Conservation (phyloP, 2,329 filamentous ascomycete genomes). For the Zymoseptoria tritici region DNA sequence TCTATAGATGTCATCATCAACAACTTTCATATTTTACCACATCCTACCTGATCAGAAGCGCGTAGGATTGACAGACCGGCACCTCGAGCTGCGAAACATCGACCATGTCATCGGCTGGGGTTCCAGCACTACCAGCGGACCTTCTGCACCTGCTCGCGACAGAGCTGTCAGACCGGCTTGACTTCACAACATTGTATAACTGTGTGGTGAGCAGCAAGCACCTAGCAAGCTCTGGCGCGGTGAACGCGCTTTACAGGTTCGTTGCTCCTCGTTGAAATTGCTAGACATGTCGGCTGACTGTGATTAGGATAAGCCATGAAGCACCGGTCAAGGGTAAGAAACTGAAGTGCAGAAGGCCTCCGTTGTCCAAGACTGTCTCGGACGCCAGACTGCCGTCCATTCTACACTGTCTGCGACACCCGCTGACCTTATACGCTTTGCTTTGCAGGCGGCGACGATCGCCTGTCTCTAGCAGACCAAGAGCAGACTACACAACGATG, state of each 20-base stretch:
- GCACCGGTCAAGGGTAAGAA: constrained; percentile 31
- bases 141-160: constrained; percentile 55
- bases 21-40: background rate
- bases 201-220: constrained; percentile 50
- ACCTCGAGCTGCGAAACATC: background rate
- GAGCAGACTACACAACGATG: constrained; percentile 48
- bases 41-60: background rate
- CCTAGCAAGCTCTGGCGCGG: constrained; percentile 49
- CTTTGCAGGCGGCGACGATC: constrained; percentile 32
- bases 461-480: constrained; percentile 36
- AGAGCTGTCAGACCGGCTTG: constrained; percentile 48
- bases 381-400: too few species aligned
- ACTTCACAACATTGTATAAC: constrained; percentile 55
- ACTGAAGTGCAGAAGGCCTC: too few species aligned
- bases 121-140: constrained; percentile 45
- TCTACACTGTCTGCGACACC: too few species aligned
- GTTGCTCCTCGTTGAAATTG: constrained; percentile 9
- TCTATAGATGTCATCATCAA: constrained; percentile 3
- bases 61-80: background rate
- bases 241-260: constrained; percentile 58
- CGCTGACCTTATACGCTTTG: too few species aligned
- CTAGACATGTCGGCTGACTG: background rate
- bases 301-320: constrained; percentile 36
- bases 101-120: constrained; percentile 7
- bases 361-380: too few species aligned